Percentiles rank a stretch among this genome's conserved stretches.
Conservation (phyloP, 1,139 yeast genomes). For the Taphrina confusa region DNA sequence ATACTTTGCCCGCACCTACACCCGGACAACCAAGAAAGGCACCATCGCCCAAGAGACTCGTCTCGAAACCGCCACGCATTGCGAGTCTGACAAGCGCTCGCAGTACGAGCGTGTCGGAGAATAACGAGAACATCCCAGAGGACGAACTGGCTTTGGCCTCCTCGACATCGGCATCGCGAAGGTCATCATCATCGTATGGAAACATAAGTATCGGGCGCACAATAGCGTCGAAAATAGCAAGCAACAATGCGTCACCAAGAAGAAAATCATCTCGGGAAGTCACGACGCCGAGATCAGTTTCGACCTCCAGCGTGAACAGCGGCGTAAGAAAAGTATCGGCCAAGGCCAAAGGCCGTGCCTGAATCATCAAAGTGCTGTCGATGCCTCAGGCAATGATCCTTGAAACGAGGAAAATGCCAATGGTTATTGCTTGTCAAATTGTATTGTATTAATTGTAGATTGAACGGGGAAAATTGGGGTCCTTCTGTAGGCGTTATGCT, state of each 20-base stretch:
- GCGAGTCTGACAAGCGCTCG: slow-evolving; percentile 18
- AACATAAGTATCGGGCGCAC: slow-evolving; percentile 15
- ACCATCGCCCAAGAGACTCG: slow-evolving; percentile 20
- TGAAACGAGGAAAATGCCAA: too few relatives aligned
- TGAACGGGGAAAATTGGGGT: not conserved
- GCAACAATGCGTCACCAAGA: slow-evolving; percentile 19
- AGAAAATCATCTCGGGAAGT: slow-evolving; percentile 30
- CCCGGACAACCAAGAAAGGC: slow-evolving; percentile 95
- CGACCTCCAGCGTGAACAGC: slow-evolving; percentile 18
- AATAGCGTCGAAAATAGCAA: slow-evolving; percentile 13
- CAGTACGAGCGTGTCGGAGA: slow-evolving; percentile 3
- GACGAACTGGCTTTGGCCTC: slow-evolving; percentile 13
- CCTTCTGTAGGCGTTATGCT: not conserved
- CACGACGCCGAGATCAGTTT: slow-evolving; percentile 21
- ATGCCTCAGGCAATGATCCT: too few relatives aligned
- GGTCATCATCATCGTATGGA: slow-evolving; percentile 18
- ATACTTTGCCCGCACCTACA: slow-evolving; percentile 81
- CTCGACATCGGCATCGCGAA: slow-evolving; percentile 5
- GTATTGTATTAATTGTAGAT: slow-evolving; percentile 1
- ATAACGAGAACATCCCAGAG: slow-evolving; percentile 22
- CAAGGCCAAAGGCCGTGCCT: slow-evolving; percentile 35
- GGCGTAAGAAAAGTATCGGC: slow-evolving; percentile 34
- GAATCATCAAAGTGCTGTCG: too few relatives aligned
- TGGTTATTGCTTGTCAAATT: too few relatives aligned
- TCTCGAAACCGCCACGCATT: slow-evolving; percentile 31